phyloP scores from a whole-genome alignment of 345 rosid genomes.

The Eucalyptus marginata region DNA sequence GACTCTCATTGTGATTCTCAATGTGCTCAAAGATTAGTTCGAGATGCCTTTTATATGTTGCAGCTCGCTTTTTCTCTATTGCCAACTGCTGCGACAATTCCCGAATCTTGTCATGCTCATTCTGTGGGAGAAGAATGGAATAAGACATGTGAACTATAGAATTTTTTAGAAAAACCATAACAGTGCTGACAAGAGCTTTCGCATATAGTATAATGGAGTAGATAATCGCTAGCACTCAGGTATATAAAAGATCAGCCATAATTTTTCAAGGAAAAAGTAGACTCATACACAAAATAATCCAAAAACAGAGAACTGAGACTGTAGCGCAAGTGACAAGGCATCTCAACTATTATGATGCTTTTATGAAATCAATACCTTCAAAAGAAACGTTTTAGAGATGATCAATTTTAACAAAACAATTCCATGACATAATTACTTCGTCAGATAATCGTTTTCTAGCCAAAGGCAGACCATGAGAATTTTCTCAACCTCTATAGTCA shows the following conservation, averaged over 20 bases:
- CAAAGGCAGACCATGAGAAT: not conserved
- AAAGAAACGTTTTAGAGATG: not conserved
- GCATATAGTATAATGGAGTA: not conserved
- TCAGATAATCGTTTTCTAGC: not conserved
- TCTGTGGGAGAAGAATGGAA: conserved; percentile 22
- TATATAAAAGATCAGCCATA: not conserved
- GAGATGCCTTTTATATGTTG: conserved; percentile 85
- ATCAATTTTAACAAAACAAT: not conserved
- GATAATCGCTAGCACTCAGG: not conserved
- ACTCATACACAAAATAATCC: not conserved
- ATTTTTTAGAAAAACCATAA: not conserved
- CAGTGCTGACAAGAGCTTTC: not conserved
- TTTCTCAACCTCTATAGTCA: not conserved
- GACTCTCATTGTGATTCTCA: conserved; percentile 72
- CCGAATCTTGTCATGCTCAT: conserved; percentile 86
- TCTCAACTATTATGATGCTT: not conserved
- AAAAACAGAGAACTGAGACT: not conserved
- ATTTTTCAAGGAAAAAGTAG: not conserved
- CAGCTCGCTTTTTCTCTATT: conserved; percentile 77
- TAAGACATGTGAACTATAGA: not conserved
- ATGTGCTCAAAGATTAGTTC: conserved; percentile 88
- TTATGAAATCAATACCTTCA: not conserved
- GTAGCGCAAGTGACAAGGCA: not conserved
- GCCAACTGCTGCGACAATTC: conserved; percentile 93
- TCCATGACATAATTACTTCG: not conserved